A percentile compares a stretch with the other conserved stretches of the same genome.
phyloP scores from a whole-genome alignment of 441 rosid species.

The Erodium trifolium region DNA sequence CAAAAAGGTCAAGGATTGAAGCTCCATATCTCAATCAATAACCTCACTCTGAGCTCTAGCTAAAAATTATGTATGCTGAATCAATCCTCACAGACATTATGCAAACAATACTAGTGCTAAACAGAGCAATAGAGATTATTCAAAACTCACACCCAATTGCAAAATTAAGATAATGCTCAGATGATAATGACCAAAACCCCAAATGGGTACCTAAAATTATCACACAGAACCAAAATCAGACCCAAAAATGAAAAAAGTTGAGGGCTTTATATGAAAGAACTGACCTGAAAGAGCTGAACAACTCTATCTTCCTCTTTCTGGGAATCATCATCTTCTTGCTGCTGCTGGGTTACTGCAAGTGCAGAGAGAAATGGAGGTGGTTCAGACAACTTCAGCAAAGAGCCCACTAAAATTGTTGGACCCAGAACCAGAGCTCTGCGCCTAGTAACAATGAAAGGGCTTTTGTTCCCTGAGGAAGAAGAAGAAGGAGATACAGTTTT shows the following conservation, averaged over 20 bases:
- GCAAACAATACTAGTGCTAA: too few species aligned
- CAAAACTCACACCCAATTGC: too few species aligned
- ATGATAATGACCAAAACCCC: too few species aligned
- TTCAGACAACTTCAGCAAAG: constrained; percentile 29
- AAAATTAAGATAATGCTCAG: too few species aligned
- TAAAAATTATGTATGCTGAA: too few species aligned
- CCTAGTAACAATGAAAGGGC: constrained; percentile 19
- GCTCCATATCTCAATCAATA: too few species aligned
- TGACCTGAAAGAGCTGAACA: constrained; percentile 62
- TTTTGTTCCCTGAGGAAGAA: constrained; percentile 14
- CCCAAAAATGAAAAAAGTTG: not conserved
- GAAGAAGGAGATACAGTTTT: constrained; percentile 11
- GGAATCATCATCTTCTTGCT: constrained; percentile 37
- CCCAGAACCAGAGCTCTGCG: constrained; percentile 42
- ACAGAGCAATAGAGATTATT: too few species aligned
- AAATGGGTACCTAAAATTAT: too few species aligned
- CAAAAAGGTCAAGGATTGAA: too few species aligned
- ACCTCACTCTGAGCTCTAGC: too few species aligned
- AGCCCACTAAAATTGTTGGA: constrained; percentile 30
- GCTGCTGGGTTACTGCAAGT: constrained; percentile 29
- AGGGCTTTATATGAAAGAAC: too few species aligned
- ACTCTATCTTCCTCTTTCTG: constrained; percentile 65
- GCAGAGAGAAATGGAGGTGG: constrained; percentile 30
- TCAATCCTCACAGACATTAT: too few species aligned
- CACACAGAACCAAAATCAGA: not conserved